Evolutionary conservation across 495 filamentous ascomycete species (phyloP), one percentile per base, ranked within the genome.

Genomic region (Aspergillus leporis): DNA sequence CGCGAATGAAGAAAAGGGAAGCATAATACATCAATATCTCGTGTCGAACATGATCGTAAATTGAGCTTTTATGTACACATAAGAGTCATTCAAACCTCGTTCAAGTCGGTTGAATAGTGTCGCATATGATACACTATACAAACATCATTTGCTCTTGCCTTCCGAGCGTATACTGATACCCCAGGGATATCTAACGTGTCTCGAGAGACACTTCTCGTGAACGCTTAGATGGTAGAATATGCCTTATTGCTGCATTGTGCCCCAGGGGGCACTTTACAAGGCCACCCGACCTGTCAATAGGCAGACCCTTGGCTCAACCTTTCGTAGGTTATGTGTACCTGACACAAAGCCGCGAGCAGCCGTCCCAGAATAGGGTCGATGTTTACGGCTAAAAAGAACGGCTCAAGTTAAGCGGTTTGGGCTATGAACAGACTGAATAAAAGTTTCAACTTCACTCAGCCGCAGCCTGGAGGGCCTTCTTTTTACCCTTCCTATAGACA

Each of bases 401-500:
- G 38, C 38, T 16, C 14, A 5, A 18, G 3, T 3, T 6, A 14
- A 41, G 38, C 2, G 38, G 10, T 7, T 41, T 41, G 13, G 6
- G 3, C 14, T 41, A n/a, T 5, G 6, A 16, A 41, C 16, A 6
- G 2, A 18, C 38, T 16, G 16, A 14, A 6, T 14, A 16, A 41
- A 41, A 5, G 38, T 18, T n/a, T 16, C 14, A 16, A 7, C 2
- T 21, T 47, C 43, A 47, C 5, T 21, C 43, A 21, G 43, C 16
- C 43, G 19, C 6, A 23, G 41, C 41, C 43, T 56, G 18, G 12
- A 56, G 25, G 10, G 23, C 56, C 56, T 72, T 71, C 59, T 65
- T 66, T 30, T 62, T 87, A 30, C 92, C 91, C 72, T 94, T 97
- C 56, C 84, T 81, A 69, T 89, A 85, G 31, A 96, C 91, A 61